These are phyloP conservation scores for Coemansia sp. DNA, from an alignment of 192 early-diverging fungal genomes.

Conservation along the genomic window DNA sequence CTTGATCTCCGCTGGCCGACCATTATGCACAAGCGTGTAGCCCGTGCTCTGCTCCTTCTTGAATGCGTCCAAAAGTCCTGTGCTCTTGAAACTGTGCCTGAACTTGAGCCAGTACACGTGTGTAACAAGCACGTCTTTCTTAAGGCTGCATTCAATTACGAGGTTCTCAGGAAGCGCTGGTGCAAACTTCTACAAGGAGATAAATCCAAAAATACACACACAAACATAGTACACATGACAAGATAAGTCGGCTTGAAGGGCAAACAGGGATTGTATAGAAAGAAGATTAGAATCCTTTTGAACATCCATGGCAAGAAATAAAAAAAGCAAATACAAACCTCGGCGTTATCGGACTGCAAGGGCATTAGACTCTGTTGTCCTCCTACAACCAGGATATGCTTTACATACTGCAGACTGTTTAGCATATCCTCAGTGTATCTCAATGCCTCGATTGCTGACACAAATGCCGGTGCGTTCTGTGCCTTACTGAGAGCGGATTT, in stretches of 20 bases:
- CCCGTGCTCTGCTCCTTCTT: constrained; percentile 37
- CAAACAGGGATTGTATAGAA: neutral
- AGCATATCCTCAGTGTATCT: constrained; percentile 16
- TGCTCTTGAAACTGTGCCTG: constrained; percentile 23
- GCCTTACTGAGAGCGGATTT: constrained; percentile 22
- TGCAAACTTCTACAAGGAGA: constrained; percentile 37
- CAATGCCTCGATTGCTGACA: constrained; percentile 20
- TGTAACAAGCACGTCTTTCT: constrained; percentile 15
- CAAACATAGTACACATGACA: neutral
- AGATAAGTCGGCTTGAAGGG: neutral
- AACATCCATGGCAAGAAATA: neutral
- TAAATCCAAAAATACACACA: neutral
- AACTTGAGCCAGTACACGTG: constrained; percentile 44
- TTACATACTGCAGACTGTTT: constrained; percentile 19
- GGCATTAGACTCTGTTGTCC: constrained; percentile 34
- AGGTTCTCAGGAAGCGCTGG: constrained; percentile 46
- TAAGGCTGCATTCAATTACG: constrained; percentile 36
- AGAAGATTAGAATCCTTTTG: neutral
- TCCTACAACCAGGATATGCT: constrained; percentile 12
- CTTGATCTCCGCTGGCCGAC: constrained; percentile 40
- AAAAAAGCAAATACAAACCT: constrained; percentile 14
- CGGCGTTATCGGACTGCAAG: constrained; percentile 20
- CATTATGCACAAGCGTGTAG: constrained; percentile 41
- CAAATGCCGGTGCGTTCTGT: constrained; percentile 1
- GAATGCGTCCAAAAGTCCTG: constrained; percentile 45